These are phyloP conservation scores for Pythium apleroticum DNA, from an alignment of 352 stramenopile species.

Conservation along the genomic window DNA sequence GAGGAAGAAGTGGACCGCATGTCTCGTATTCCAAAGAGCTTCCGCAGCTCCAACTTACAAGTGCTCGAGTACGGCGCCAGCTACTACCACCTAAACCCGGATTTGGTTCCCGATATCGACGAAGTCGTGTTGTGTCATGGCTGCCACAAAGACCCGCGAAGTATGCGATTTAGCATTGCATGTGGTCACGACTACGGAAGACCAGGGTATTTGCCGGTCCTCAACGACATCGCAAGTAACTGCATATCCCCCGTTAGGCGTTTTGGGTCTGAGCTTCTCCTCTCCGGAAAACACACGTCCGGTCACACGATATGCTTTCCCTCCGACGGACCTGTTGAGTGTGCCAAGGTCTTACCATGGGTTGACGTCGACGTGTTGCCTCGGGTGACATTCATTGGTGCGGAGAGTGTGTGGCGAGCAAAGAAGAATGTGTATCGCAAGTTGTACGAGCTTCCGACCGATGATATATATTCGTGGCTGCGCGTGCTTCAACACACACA, in stretches of 20 bases:
- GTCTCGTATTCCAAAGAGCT: too few relatives aligned
- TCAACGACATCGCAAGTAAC: background rate
- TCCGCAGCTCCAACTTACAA: too few relatives aligned
- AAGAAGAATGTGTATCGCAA: slow-evolving; percentile 2
- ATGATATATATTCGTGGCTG: slow-evolving; percentile 6
- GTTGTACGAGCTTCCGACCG: background rate
- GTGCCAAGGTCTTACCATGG: background rate
- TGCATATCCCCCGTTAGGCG: background rate
- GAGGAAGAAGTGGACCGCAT: too few relatives aligned
- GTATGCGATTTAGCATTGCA: slow-evolving; percentile 2
- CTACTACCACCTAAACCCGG: too few relatives aligned
- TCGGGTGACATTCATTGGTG: slow-evolving; percentile 1
- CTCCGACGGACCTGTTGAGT: slow-evolving; percentile 3
- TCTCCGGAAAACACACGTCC: slow-evolving; percentile 1
- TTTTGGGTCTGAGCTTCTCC: background rate
- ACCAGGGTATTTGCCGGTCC: background rate
- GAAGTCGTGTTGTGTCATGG: too few relatives aligned
- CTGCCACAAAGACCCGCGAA: too few relatives aligned
- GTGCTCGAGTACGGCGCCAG: too few relatives aligned
- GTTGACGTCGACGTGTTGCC: background rate
- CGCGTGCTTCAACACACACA: background rate
- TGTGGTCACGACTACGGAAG: background rate
- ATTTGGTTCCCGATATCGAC: too few relatives aligned
- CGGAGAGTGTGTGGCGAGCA: background rate
- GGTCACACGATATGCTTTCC: slow-evolving; percentile 18